Base-by-base conservation (phyloP, 352 stramenopile genomes). In the Lagenidium giganteum region DNA sequence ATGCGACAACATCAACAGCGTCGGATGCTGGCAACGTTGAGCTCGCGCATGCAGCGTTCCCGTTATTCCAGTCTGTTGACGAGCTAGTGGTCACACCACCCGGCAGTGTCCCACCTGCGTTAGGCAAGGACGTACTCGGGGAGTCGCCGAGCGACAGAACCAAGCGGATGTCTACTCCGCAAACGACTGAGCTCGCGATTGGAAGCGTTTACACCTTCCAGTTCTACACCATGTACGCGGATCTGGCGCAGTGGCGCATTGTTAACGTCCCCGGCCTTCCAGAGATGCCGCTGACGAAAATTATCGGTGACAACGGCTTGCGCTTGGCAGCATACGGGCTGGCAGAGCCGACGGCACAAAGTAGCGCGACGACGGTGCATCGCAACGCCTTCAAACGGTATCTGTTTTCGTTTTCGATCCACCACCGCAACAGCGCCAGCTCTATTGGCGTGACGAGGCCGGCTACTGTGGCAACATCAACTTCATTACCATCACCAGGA, bases 151-250 rank as follows among this genome's bases (percentile, higher is more conserved):
- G 63, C 18, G 29, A 68, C 14, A 56, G 57, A 13, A 40, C 59
- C 14, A 27, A 26, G 29, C 65, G 63, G 17, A 22, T 20, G 0
- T 18, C 30, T 11, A 65, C 50, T 4, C 57, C 51, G 1, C 32
- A 63, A 1, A 52, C 56, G 2, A 25, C 40, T 20, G 51, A 70
- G 35, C 50, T 41, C 11, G 11, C n/a, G 56, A 61, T 78, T 43
- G 67, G 67, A 37, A 65, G 57, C 3, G 39, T 83, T 4, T 83
- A 83, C 42, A 75, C 67, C 8, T 74, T 90, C 47, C 66, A 84
- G 45, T 79, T 74, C 47, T 54, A 76, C 45, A 79, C 66, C 17
- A 67, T 59, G 27, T 64, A 77, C 47, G 40, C 44, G 0, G 66
- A 83, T 27, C 53, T 79, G 43, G 57, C 55, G 28, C 58, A 61